Evolutionary conservation across 2,329 filamentous ascomycete genomes (phyloP), one percentile per base, ranked within the genome.

Genomic region (Aureobasidium sp.): DNA sequence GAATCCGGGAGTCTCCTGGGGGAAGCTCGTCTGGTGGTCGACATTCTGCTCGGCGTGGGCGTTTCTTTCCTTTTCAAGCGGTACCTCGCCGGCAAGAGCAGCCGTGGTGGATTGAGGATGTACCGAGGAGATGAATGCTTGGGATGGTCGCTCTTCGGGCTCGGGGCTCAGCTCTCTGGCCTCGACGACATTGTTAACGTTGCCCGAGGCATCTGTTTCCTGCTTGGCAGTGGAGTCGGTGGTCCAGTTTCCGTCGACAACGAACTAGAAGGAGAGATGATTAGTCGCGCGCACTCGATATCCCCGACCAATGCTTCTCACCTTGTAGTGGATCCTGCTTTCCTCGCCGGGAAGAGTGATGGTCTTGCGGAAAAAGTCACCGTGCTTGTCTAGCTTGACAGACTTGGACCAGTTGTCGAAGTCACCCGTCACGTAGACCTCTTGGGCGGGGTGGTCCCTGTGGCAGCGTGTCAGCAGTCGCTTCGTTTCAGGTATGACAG

Each of bases 401-500:
- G 86, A 91, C 81, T 94, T 93, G 68, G 84, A 83, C 94, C 94
- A 99, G 78, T 90, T 84, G 78, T 97, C 93, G 74, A 97, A 97
- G 66, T 90, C 93, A 73, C 94, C 94, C 44, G 93, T 97, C 69
- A 97, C 94, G 76, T 88, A 93, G 75, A 97, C 93, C 73, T 95
- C 89, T 68, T 87, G 83, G 73, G 89, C 92, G 69, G 86, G 80
- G 75, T 94, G 87, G 73, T 88, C 85, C 93, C 93, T 97, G 77
- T 68, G 65, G 69, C 65, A 64, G 57, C 63, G 59, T 39, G 47
- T 61, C 34, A 64, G 48, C 31, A 15, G 15, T 31, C 9, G 25
- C 41, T 44, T 42, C 34, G 37, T 42, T 55, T 55, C 41, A 45
- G 6, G 8, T 9, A 45, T 17, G 53, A 41, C 34, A 27, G 25